A percentile compares a stretch with the other conserved stretches of the same genome.
phyloP scores from a whole-genome alignment of 768 basidiomycete species.

The Xanthoconium stramineum region DNA sequence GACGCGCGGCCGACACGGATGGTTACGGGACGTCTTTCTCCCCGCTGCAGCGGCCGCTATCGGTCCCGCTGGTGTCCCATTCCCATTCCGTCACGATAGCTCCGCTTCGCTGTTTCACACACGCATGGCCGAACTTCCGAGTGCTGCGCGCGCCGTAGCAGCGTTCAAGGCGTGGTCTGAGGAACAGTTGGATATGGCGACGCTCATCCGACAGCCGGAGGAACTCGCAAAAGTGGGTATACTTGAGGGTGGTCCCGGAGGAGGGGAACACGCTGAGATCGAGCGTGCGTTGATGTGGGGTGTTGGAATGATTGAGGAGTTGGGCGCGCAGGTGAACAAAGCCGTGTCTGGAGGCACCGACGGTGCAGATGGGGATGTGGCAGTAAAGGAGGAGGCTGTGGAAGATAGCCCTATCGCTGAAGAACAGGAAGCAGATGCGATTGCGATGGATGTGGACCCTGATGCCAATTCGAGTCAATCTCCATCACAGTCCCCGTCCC shows the following conservation, averaged over 20 bases:
- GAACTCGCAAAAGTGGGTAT: slow-evolving; percentile 34
- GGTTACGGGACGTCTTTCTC: slow-evolving; percentile 30
- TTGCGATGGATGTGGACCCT: slow-evolving; percentile 22
- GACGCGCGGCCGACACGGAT: slow-evolving; percentile 39
- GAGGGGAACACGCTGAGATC: slow-evolving; percentile 30
- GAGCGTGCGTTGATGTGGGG: slow-evolving; percentile 52
- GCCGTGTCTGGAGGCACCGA: not conserved
- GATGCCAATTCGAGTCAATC: not conserved
- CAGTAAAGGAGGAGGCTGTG: slow-evolving; percentile 14
- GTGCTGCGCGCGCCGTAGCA: slow-evolving; percentile 1
- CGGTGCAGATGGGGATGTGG: not conserved
- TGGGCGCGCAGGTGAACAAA: slow-evolving; percentile 18
- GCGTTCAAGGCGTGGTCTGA: slow-evolving; percentile 7
- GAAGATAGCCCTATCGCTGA: not conserved
- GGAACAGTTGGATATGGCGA: slow-evolving; percentile 39
- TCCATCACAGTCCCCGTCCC: not conserved
- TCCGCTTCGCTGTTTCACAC: slow-evolving; percentile 4
- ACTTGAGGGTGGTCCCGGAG: slow-evolving; percentile 22
- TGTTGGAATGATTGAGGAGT: slow-evolving; percentile 46
- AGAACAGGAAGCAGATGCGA: not conserved
- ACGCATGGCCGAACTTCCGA: slow-evolving; percentile 14
- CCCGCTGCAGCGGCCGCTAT: not conserved
- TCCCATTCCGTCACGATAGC: too few relatives aligned
- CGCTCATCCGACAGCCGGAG: slow-evolving; percentile 39
- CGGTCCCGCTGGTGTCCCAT: not conserved